A percentile compares a stretch with the other conserved stretches of the same genome.
Conservation (phyloP, 768 basidiomycete species). For the Omphalotus guepiniiformis region DNA sequence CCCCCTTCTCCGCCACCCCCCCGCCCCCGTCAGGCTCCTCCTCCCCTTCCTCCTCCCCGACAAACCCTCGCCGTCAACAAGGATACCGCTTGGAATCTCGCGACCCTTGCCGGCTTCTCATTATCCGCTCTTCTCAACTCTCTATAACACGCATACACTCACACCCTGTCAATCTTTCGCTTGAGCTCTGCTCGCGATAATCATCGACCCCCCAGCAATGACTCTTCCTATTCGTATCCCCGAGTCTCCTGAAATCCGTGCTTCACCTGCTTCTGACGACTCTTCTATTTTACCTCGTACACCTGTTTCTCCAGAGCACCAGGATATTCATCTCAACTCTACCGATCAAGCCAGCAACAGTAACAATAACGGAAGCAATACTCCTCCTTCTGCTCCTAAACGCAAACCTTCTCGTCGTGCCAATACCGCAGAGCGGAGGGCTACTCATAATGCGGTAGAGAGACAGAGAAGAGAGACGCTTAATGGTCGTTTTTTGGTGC, state of each 20-base stretch:
- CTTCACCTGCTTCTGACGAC: conserved; percentile 39
- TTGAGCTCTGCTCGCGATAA: conserved; percentile 67
- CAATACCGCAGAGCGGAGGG: conserved; percentile 94
- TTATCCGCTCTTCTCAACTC: conserved; percentile 38
- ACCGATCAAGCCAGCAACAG: conserved; percentile 18
- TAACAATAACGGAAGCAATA: conserved; percentile 15
- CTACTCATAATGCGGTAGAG: conserved; percentile 97
- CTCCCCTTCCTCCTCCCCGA: conserved; percentile 27
- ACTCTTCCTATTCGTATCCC: conserved; percentile 36
- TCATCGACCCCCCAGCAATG: conserved; percentile 28
- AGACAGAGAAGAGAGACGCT: conserved; percentile 89
- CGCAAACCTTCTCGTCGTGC: conserved; percentile 85
- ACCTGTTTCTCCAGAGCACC: conserved; percentile 36
- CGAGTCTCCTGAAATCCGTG: conserved; percentile 31
- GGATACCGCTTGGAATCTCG: conserved; percentile 69
- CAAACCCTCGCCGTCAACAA: conserved; percentile 37
- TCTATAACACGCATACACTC: conserved; percentile 30
- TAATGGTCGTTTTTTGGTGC: conserved; percentile 85
- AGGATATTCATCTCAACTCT: conserved; percentile 30
- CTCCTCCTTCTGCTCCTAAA: conserved; percentile 32
- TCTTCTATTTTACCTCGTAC: conserved; percentile 43
- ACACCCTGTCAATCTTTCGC: no score
- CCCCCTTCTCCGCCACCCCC: no score
- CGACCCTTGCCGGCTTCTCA: conserved; percentile 90
- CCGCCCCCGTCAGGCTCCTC: no score